Evolutionary conservation across 164 flowering plant species (phyloP).

Genomic region (Paratinospora sagittata): DNA sequence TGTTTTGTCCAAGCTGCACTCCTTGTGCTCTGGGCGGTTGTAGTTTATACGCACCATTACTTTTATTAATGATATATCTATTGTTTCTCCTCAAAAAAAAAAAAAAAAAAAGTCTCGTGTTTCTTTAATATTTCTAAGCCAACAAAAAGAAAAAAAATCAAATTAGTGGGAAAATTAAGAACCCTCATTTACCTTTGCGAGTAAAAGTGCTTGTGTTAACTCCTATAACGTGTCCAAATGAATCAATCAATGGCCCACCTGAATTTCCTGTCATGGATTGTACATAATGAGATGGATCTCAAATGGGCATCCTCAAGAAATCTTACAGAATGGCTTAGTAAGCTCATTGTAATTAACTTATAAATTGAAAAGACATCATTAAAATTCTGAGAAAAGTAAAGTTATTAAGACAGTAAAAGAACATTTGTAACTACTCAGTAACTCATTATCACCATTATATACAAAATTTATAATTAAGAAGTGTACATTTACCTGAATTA

Average conservation of each 20-base stretch:
- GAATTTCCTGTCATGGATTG: conserved; percentile 61
- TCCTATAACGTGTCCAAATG: conserved; percentile 85
- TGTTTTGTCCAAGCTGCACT: too few relatives aligned
- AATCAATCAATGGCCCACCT: conserved; percentile 85
- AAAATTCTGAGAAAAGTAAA: too few relatives aligned
- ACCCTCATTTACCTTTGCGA: conserved; percentile 56
- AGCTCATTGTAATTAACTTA: neutral
- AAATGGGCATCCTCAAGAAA: neutral
- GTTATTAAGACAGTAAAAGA: neutral
- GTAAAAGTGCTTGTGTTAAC: conserved; percentile 94
- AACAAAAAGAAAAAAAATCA: neutral
- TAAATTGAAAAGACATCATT: too few relatives aligned
- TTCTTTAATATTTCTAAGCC: neutral
- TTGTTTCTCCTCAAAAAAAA: too few relatives aligned
- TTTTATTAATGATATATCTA: too few relatives aligned
- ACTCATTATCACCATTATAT: neutral
- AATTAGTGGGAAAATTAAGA: neutral
- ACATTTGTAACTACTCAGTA: neutral
- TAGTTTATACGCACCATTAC: too few relatives aligned
- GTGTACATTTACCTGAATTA: conserved; percentile 53
- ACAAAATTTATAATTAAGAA: neutral
- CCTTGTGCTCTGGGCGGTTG: too few relatives aligned
- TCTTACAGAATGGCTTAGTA: neutral
- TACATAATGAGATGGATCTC: neutral
- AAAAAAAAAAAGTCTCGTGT: neutral